A percentile compares a stretch with the other conserved stretches of the same genome.
Evolutionary conservation across 768 basidiomycete species (phyloP).

Genomic region (Tylopilus intermedius): DNA sequence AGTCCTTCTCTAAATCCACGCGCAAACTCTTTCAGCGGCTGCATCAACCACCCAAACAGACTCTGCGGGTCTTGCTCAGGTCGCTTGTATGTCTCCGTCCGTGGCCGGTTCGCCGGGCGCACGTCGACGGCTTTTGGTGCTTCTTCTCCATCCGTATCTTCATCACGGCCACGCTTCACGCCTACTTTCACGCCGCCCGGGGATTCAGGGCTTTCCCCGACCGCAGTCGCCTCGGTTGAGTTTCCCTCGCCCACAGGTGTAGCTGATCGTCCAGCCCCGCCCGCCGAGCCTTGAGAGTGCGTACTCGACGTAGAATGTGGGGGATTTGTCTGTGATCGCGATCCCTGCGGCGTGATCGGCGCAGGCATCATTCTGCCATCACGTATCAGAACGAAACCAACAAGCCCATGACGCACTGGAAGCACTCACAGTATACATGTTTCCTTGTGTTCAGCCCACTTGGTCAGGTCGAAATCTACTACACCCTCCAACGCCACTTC

Average conservation of each 20-base stretch:
- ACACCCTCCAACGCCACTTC: slow-evolving; percentile 43
- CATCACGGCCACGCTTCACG: slow-evolving; percentile 49
- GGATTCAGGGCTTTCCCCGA: slow-evolving; percentile 21
- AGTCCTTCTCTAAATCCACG: slow-evolving; percentile 66
- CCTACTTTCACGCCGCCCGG: slow-evolving; percentile 23
- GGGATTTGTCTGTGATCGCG: slow-evolving; percentile 11
- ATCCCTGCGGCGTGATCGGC: slow-evolving; percentile 19
- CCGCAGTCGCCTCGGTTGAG: slow-evolving; percentile 37
- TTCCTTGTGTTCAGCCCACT: slow-evolving; percentile 61
- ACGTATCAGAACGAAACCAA: slow-evolving; percentile 1
- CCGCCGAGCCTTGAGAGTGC: slow-evolving; percentile 14
- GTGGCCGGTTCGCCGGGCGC: slow-evolving; percentile 47
- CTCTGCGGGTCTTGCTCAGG: slow-evolving; percentile 44
- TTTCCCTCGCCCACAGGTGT: slow-evolving; percentile 15
- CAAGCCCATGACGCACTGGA: background rate
- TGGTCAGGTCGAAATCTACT: slow-evolving; percentile 54
- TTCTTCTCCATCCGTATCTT: slow-evolving; percentile 32
- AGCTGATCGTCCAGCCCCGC: slow-evolving; percentile 10
- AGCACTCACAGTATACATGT: slow-evolving; percentile 39
- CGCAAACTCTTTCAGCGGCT: slow-evolving; percentile 60
- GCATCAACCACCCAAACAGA: slow-evolving; percentile 53
- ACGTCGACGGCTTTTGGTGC: slow-evolving; percentile 32
- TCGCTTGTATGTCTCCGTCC: slow-evolving; percentile 43
- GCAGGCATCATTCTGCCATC: slow-evolving; percentile 16
- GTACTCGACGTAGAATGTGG: slow-evolving; percentile 17